Percentiles rank a stretch among this genome's conserved stretches.
These are phyloP conservation scores for Alloteropsis semialata DNA, from an alignment of 176 grass and related monocot genomes.

Conservation along the genomic window DNA sequence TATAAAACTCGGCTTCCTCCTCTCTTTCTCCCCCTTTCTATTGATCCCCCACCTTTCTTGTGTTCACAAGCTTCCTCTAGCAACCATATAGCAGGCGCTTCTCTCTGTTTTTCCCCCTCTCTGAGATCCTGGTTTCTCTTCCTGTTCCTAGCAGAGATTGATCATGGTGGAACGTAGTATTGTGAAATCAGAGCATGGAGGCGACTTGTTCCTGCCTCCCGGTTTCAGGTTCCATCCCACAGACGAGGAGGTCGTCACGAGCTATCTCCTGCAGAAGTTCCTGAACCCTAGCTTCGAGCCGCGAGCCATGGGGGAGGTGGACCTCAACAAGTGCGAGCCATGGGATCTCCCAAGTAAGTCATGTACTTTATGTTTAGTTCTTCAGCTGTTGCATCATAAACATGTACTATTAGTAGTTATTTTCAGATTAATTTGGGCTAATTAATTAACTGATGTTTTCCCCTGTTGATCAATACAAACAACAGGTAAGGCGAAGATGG, in stretches of 20 bases:
- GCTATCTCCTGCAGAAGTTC: conserved; percentile 49
- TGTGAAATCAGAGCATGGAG: conserved; percentile 14
- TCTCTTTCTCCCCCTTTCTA: conserved; percentile 6
- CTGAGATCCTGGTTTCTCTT: background rate
- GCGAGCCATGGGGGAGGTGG: conserved; percentile 50
- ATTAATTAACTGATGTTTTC: background rate
- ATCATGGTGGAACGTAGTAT: conserved; percentile 22
- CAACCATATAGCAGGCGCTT: background rate
- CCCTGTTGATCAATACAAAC: background rate
- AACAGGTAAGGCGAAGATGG: conserved; percentile 60
- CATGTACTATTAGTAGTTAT: too few relatives aligned
- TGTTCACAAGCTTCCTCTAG: background rate
- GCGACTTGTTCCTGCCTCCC: conserved; percentile 39
- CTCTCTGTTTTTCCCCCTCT: too few relatives aligned
- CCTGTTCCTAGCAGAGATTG: background rate
- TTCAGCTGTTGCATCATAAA: too few relatives aligned
- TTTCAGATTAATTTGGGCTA: too few relatives aligned
- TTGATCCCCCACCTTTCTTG: conserved; percentile 21
- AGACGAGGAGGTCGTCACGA: conserved; percentile 47
- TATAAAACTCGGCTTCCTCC: conserved; percentile 36
- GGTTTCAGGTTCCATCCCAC: conserved; percentile 67
- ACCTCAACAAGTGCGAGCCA: conserved; percentile 90
- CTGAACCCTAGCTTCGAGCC: conserved; percentile 41
- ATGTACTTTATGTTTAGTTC: too few relatives aligned
- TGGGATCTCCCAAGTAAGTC: conserved; percentile 80